These are phyloP conservation scores for Penicillium bialowiezense DNA, from an alignment of 495 filamentous ascomycete genomes.

Conservation along the genomic window DNA sequence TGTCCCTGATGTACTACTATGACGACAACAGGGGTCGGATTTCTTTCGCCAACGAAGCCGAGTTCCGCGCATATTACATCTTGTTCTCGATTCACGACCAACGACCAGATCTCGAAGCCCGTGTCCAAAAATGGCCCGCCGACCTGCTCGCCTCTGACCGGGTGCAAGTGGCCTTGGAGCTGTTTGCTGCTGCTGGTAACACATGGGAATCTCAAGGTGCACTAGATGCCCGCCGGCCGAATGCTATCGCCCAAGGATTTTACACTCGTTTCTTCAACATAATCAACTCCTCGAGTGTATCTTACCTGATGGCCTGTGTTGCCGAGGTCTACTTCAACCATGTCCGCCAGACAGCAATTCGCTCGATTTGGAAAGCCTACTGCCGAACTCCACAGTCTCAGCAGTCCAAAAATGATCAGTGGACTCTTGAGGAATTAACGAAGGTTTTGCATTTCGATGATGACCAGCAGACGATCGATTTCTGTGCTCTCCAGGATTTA, in stretches of 20 bases:
- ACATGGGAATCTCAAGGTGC: slow-evolving; percentile 62
- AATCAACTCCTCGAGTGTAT: slow-evolving; percentile 64
- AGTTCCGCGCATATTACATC: slow-evolving; percentile 88
- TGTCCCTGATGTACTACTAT: slow-evolving; percentile 86
- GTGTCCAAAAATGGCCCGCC: slow-evolving; percentile 69
- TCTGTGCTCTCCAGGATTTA: slow-evolving; percentile 67
- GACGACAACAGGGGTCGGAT: slow-evolving; percentile 63
- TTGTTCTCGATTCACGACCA: slow-evolving; percentile 76
- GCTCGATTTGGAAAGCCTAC: slow-evolving; percentile 60
- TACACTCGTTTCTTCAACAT: slow-evolving; percentile 73
- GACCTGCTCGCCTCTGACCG: slow-evolving; percentile 51
- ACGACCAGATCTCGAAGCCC: slow-evolving; percentile 66
- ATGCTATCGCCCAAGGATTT: slow-evolving; percentile 59
- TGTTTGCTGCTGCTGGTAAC: slow-evolving; percentile 67
- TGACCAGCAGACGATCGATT: slow-evolving; percentile 64
- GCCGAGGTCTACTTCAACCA: slow-evolving; percentile 87
- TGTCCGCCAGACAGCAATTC: slow-evolving; percentile 73
- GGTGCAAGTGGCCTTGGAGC: slow-evolving; percentile 64
- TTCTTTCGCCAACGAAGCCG: slow-evolving; percentile 69
- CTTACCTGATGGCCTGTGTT: slow-evolving; percentile 91
- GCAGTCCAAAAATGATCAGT: slow-evolving; percentile 70
- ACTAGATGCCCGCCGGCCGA: slow-evolving; percentile 53
- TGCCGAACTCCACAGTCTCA: slow-evolving; percentile 55
- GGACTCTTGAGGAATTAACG: slow-evolving; percentile 66
- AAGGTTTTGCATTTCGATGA: slow-evolving; percentile 70